A percentile compares a stretch with the other conserved stretches of the same genome.
phyloP scores from a whole-genome alignment of 2,329 filamentous ascomycete species.

The Kalmusia sp. region DNA sequence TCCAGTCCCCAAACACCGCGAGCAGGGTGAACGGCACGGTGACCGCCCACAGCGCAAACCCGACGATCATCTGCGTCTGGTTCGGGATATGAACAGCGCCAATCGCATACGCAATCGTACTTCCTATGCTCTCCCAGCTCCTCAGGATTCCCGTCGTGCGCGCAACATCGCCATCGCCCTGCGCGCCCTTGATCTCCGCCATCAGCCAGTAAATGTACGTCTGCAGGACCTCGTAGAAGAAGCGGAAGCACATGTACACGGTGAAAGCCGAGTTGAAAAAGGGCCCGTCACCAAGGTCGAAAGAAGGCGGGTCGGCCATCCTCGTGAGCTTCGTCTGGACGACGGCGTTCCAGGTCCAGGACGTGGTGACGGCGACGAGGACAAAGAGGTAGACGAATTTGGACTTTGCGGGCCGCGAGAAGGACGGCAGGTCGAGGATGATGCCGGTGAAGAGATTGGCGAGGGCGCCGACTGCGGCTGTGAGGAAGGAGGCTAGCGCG shows the following conservation, averaged over 20 bases:
- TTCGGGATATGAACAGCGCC: constrained; percentile 11
- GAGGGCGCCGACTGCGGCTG: constrained; percentile 9
- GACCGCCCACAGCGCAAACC: constrained; percentile 9
- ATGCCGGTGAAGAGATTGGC: constrained; percentile 10
- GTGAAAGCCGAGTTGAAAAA: constrained; percentile 14
- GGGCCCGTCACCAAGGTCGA: constrained; percentile 11
- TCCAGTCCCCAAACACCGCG: constrained; percentile 14
- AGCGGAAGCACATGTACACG: constrained; percentile 14
- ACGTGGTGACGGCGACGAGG: constrained; percentile 8
- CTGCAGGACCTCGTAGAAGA: constrained; percentile 15
- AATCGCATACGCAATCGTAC: constrained; percentile 15
- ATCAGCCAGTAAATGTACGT: constrained; percentile 14
- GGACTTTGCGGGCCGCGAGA: constrained; percentile 7
- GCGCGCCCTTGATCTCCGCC: constrained; percentile 14
- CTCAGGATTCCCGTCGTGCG: constrained; percentile 13
- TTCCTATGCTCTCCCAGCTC: constrained; percentile 12
- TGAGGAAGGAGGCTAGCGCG: constrained; percentile 11
- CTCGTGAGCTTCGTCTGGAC: constrained; percentile 8
- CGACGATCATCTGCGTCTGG: constrained; percentile 15
- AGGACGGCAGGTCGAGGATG: constrained; percentile 9
- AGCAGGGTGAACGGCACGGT: constrained; percentile 10
- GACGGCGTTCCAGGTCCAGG: constrained; percentile 14
- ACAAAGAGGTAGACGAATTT: constrained; percentile 13
- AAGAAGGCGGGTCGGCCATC: constrained; percentile 3
- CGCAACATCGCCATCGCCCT: constrained; percentile 12